Conservation (phyloP, 257 asterid species). For the Capsicum pubescens region DNA sequence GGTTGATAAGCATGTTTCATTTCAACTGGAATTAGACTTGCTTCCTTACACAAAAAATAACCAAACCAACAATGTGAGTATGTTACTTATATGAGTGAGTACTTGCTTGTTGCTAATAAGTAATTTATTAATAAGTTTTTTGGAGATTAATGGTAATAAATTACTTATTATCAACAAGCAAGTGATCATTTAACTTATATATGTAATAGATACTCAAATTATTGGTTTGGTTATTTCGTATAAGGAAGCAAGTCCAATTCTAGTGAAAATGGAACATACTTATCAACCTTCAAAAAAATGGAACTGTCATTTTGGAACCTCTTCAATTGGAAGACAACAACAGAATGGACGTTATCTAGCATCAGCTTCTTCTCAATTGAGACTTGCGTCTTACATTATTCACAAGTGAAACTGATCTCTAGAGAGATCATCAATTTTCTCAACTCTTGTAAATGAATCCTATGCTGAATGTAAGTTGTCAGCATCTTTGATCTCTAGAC, state of each 20-base stretch:
- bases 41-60: conserved; percentile 52
- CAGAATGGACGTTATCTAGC: conserved; percentile 66
- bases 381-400: conserved; percentile 70
- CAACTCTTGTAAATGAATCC: conserved; percentile 80
- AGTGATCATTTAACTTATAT: no score
- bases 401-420: conserved; percentile 74
- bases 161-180: no score
- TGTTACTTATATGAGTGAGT: no score
- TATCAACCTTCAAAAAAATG: conserved; percentile 78
- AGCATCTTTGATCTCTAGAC: conserved; percentile 83
- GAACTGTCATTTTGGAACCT: no score
- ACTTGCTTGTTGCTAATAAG: no score
- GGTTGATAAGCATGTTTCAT: conserved; percentile 71
- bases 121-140: no score
- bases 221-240: conserved; percentile 37
- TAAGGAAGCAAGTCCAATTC: conserved; percentile 72
- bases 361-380: conserved; percentile 73
- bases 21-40: conserved; percentile 74
- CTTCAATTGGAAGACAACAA: no score
- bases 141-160: no score
- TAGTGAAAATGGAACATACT: conserved; percentile 67
- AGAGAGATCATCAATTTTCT: conserved; percentile 71
- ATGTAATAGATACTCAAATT: conserved; percentile 48
- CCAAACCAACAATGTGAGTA: conserved; percentile 52
- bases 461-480: conserved; percentile 56